Percentiles rank a stretch among this genome's conserved stretches.
Conservation (phyloP, 768 basidiomycete genomes). For the Amanita phalloides region DNA sequence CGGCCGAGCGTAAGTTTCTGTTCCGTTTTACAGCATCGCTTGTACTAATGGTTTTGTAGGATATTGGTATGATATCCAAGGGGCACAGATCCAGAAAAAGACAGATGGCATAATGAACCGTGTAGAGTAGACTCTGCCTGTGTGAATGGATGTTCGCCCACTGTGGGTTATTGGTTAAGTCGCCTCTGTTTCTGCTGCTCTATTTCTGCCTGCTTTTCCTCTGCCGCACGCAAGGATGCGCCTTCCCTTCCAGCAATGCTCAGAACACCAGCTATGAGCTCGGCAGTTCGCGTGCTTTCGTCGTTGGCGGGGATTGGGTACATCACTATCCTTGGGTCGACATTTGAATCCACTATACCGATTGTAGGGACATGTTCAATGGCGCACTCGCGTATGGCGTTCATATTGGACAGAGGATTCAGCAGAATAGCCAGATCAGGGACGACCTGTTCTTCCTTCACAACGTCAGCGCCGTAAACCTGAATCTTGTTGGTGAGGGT, state of each 20-base stretch:
- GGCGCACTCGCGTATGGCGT: conserved; percentile 87
- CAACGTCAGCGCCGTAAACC: conserved; percentile 52
- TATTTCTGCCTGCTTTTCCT: conserved; percentile 18
- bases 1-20: conserved; percentile 70
- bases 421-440: conserved; percentile 90
- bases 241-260: conserved; percentile 82
- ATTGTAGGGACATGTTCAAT: conserved; percentile 86
- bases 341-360: conserved; percentile 90
- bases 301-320: conserved; percentile 99
- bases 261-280: conserved; percentile 82
- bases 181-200: conserved; percentile 11
- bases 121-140: neutral
- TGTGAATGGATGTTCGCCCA: conserved; percentile 3
- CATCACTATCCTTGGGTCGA: conserved; percentile 92
- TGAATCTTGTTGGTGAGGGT: conserved; percentile 81
- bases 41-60: conserved; percentile 24
- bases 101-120: conserved; percentile 7
- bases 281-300: conserved; percentile 84
- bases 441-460: conserved; percentile 41
- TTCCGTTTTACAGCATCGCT: conserved; percentile 11
- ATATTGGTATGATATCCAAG: conserved; percentile 63
- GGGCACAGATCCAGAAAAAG: conserved; percentile 18
- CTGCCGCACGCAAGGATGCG: conserved; percentile 32
- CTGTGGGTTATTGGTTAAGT: neutral
- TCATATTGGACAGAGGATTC: conserved; percentile 77